phyloP scores from a whole-genome alignment of 140 eudicot species.

The Senecio squalidus region DNA sequence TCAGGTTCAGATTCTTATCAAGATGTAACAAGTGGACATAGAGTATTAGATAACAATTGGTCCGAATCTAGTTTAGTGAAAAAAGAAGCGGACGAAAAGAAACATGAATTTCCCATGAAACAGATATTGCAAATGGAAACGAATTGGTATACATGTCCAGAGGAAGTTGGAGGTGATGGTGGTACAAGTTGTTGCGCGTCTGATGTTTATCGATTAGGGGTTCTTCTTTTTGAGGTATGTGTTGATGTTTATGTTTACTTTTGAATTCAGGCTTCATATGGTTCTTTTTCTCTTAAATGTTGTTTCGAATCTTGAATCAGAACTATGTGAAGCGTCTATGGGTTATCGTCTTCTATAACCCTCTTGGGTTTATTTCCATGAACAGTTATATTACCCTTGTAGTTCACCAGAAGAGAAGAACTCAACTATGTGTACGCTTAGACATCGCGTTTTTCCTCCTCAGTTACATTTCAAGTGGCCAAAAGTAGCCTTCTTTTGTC shows the following conservation, averaged over 20 bases:
- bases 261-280: constrained; percentile 3
- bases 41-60: constrained; percentile 25
- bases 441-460: constrained; percentile 90
- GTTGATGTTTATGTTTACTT: not conserved
- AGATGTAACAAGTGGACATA: constrained; percentile 36
- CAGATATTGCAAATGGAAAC: constrained; percentile 71
- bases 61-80: constrained; percentile 24
- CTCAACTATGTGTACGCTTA: constrained; percentile 55
- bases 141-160: constrained; percentile 83
- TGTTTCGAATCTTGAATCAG: constrained; percentile 19
- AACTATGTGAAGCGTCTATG: constrained; percentile 22
- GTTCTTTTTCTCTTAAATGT: not conserved
- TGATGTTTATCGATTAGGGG: constrained; percentile 79
- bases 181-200: constrained; percentile 63
- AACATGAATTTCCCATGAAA: constrained; percentile 67
- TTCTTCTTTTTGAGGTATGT: constrained; percentile 90
- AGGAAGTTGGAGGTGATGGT: constrained; percentile 71
- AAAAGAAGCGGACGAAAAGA: constrained; percentile 35
- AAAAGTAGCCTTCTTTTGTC: constrained; percentile 81
- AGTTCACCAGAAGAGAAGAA: constrained; percentile 75
- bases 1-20: constrained; percentile 66
- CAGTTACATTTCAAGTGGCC: constrained; percentile 83
- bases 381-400: constrained; percentile 84
- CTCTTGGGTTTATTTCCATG: constrained; percentile 34
- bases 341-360: constrained; percentile 28